These are phyloP conservation scores for Cadophora sp. DNA, from an alignment of 2,329 filamentous ascomycete species.

Conservation along the genomic window DNA sequence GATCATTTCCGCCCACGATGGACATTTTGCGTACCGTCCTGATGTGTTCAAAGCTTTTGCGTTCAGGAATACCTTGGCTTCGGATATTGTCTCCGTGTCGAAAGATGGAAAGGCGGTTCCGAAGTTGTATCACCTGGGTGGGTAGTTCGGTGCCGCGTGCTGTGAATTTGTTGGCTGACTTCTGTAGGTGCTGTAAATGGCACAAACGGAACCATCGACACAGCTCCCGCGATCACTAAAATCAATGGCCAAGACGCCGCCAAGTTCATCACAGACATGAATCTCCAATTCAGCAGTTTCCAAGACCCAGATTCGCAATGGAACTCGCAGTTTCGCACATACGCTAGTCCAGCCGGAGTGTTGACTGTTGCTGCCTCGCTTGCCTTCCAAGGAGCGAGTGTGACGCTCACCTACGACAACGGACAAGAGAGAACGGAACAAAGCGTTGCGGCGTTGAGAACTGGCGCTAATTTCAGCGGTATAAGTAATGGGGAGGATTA, in stretches of 20 bases:
- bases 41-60: constrained; percentile 44
- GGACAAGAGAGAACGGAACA: constrained; percentile 15
- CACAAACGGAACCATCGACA: constrained; percentile 24
- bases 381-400: constrained; percentile 11
- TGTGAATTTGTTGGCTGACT: background rate
- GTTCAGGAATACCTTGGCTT: constrained; percentile 40
- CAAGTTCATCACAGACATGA: constrained; percentile 54
- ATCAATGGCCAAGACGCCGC: constrained; percentile 62
- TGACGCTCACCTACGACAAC: constrained; percentile 21
- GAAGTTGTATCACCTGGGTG: constrained; percentile 52
- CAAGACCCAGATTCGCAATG: constrained; percentile 49
- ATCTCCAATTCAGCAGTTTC: constrained; percentile 43
- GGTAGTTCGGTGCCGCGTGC: background rate
- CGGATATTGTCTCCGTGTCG: constrained; percentile 62
- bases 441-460: constrained; percentile 5
- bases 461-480: constrained; percentile 6
- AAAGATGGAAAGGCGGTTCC: constrained; percentile 61
- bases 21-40: constrained; percentile 46
- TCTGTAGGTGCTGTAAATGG: constrained; percentile 1
- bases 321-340: constrained; percentile 47
- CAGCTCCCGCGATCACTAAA: constrained; percentile 54
- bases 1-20: constrained; percentile 65
- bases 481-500: constrained; percentile 17
- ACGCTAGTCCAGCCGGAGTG: constrained; percentile 17
- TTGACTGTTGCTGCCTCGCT: background rate